These are phyloP conservation scores for Acer saccharum DNA, from an alignment of 345 rosid genomes.

Conservation along the genomic window DNA sequence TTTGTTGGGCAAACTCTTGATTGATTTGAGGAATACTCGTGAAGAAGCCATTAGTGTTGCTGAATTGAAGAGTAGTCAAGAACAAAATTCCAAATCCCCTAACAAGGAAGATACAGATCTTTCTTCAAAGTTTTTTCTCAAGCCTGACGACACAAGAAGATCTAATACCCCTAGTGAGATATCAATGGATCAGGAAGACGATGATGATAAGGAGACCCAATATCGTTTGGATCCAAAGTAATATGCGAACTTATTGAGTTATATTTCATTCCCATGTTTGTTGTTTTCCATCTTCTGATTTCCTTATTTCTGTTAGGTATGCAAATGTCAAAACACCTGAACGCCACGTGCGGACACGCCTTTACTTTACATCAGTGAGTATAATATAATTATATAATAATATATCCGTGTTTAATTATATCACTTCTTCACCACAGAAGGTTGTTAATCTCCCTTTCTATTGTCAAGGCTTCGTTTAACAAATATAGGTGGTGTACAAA, in stretches of 20 bases:
- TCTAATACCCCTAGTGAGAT: conserved; percentile 60
- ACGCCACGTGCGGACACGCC: conserved; percentile 96
- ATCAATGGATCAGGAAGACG: conserved; percentile 78
- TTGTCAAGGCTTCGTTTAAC: background rate
- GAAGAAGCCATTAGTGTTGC: conserved; percentile 97
- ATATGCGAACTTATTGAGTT: conserved; percentile 10
- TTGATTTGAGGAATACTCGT: conserved; percentile 93
- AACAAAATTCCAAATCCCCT: conserved; percentile 45
- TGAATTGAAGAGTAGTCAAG: conserved; percentile 77
- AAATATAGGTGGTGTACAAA: background rate
- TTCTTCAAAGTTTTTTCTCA: conserved; percentile 50
- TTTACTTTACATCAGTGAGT: conserved; percentile 98
- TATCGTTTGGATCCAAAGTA: conserved; percentile 98
- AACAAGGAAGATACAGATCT: conserved; percentile 55
- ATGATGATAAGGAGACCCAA: conserved; percentile 91
- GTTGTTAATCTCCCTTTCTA: background rate
- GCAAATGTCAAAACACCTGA: conserved; percentile 99
- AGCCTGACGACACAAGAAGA: conserved; percentile 67
- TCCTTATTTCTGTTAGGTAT: conserved; percentile 51
- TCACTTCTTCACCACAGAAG: background rate
- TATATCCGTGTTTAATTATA: background rate
- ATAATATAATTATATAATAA: background rate
- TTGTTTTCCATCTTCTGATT: conserved; percentile 10
- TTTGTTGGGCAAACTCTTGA: conserved; percentile 91
- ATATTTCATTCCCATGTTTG: conserved; percentile 1